Conservation (phyloP, 1,139 yeast genomes). For the Groenewaldozyma auringiensis region DNA sequence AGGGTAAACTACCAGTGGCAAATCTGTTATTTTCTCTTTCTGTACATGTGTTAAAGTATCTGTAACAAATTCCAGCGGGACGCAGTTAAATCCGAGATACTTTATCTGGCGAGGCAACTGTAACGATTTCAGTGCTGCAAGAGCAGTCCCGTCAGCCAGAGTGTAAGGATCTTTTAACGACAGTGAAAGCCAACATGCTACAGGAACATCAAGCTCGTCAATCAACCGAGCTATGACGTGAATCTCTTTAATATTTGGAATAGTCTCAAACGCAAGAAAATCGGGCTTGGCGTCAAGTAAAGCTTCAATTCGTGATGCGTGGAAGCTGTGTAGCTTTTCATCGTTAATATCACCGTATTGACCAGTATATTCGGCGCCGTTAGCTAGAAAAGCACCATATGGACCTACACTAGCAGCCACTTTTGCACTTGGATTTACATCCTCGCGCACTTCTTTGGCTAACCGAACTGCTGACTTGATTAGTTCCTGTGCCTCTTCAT, state of each 20-base stretch:
- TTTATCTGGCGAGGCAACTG: constrained; percentile 5
- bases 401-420: constrained; percentile 67
- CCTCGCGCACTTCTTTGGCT: constrained; percentile 27
- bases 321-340: constrained; percentile 39
- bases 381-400: constrained; percentile 56
- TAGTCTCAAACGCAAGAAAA: constrained; percentile 55
- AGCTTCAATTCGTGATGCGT: constrained; percentile 40
- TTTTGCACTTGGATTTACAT: constrained; percentile 4
- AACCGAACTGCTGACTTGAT: constrained; percentile 28
- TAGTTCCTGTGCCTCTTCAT: constrained; percentile 26
- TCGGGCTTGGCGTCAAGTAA: constrained; percentile 41
- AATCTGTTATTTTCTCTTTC: constrained; percentile 11
- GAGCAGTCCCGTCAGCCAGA: constrained; percentile 39
- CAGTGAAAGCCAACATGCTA: constrained; percentile 29
- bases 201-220: constrained; percentile 10
- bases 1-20: constrained; percentile 43
- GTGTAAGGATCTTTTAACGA: constrained; percentile 29
- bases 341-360: constrained; percentile 37
- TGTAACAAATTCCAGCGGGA: constrained; percentile 28
- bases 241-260: constrained; percentile 50
- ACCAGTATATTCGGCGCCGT: constrained; percentile 67
- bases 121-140: constrained; percentile 18
- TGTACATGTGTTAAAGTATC: constrained; percentile 24
- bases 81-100: constrained; percentile 39
- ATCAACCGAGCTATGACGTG: constrained; percentile 30